Conservation (phyloP, 768 basidiomycete species). For the Lenzites betulinus region DNA sequence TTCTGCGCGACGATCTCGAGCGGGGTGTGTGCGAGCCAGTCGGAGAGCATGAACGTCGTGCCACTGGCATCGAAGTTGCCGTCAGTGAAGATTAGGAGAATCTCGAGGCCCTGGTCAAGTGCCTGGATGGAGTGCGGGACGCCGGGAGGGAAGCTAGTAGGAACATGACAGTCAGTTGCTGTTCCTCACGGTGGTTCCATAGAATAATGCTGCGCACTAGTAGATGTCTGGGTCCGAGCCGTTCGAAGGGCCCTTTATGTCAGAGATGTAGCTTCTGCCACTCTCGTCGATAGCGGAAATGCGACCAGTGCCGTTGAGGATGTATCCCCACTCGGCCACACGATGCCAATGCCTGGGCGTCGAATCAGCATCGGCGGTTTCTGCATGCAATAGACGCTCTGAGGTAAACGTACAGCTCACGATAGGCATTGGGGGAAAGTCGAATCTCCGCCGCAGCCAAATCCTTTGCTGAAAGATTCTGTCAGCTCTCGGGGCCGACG, state of each 20-base stretch:
- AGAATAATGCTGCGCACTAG: slow-evolving; percentile 21
- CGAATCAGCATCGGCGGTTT: background rate
- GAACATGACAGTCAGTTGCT: background rate
- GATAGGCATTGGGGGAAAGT: slow-evolving; percentile 27
- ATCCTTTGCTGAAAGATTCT: slow-evolving; percentile 25
- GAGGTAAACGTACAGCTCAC: slow-evolving; percentile 24
- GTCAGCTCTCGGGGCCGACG: slow-evolving; percentile 9
- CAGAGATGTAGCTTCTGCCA: slow-evolving; percentile 27
- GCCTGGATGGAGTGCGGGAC: slow-evolving; percentile 31
- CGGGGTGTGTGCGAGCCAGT: slow-evolving; percentile 33
- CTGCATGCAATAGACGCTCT: background rate
- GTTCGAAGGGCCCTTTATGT: slow-evolving; percentile 27
- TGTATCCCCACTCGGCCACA: slow-evolving; percentile 31
- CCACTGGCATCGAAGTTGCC: slow-evolving; percentile 33
- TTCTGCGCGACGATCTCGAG: slow-evolving; percentile 31
- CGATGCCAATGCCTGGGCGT: slow-evolving; percentile 30
- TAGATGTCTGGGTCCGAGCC: slow-evolving; percentile 28
- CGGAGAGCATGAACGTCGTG: slow-evolving; percentile 34
- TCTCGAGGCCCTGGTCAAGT: slow-evolving; percentile 29
- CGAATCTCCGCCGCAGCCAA: slow-evolving; percentile 29
- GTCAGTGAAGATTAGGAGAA: slow-evolving; percentile 32
- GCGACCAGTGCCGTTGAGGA: slow-evolving; percentile 30
- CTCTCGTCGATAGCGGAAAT: slow-evolving; percentile 29
- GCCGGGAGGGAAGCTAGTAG: slow-evolving; percentile 27
- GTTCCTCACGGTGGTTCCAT: background rate